A percentile compares a stretch with the other conserved stretches of the same genome.
Evolutionary conservation across 768 basidiomycete species (phyloP).

Genomic region (Kwoniella mangroviensis): DNA sequence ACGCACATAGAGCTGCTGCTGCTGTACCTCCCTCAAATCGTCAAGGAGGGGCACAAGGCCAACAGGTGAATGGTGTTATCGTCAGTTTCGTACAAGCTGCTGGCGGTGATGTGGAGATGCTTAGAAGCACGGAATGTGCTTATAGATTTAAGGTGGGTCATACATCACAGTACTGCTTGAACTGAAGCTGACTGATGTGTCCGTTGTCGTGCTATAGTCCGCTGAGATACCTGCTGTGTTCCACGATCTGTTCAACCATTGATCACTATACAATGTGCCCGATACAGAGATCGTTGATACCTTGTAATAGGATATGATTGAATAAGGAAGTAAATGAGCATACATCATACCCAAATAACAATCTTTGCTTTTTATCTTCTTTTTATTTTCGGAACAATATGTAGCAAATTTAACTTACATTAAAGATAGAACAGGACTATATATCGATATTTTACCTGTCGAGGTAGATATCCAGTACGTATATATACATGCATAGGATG

Average conservation of each 20-base stretch:
- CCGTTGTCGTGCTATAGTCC: constrained; percentile 32
- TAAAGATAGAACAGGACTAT: not conserved
- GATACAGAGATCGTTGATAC: not conserved
- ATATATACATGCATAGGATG: constrained; percentile 10
- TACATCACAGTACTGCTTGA: not conserved
- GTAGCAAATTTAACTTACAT: constrained; percentile 7
- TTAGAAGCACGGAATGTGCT: constrained; percentile 97
- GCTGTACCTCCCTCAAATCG: constrained; percentile 44
- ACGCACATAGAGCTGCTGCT: constrained; percentile 74
- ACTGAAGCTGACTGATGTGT: not conserved
- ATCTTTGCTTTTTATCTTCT: not conserved
- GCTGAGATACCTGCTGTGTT: constrained; percentile 51
- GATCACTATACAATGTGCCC: not conserved
- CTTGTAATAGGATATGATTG: not conserved
- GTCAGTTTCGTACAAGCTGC: constrained; percentile 97
- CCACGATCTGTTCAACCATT: constrained; percentile 52
- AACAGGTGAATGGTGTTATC: constrained; percentile 75
- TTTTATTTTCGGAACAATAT: not conserved
- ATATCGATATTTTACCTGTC: not conserved
- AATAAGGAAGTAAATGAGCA: not conserved
- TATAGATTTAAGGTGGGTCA: constrained; percentile 64
- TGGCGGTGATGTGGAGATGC: constrained; percentile 97
- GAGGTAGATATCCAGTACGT: not conserved
- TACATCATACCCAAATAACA: no score
- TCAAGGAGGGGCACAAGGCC: not conserved